Conservation (phyloP, 139 green algal species). For the Auxenochlorella pyrenoidosa region DNA sequence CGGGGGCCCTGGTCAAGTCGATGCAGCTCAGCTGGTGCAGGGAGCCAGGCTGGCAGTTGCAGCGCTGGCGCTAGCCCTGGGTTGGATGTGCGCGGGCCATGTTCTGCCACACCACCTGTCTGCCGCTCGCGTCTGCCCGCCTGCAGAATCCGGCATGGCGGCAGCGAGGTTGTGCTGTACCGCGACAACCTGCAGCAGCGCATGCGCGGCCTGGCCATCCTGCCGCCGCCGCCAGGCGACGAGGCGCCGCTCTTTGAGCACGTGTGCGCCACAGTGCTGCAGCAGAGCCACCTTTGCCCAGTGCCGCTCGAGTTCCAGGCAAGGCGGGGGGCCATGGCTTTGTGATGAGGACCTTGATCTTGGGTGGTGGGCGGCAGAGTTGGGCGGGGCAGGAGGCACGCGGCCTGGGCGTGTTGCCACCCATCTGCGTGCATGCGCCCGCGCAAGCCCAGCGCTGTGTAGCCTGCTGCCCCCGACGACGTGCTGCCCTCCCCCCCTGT, state of each 20-base stretch:
- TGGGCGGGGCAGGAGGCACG: no score
- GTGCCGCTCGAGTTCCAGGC: constrained; percentile 83
- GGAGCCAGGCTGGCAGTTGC: no score
- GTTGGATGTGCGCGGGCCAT: not conserved
- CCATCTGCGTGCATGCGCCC: not conserved
- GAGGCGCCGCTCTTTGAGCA: constrained; percentile 61
- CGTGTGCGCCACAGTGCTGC: constrained; percentile 84
- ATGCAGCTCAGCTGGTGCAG: no score
- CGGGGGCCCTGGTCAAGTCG: no score
- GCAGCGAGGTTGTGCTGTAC: constrained; percentile 78
- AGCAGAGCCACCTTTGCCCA: constrained; percentile 92
- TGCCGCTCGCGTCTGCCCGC: not conserved
- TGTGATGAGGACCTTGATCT: not conserved
- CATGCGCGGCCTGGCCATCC: constrained; percentile 70
- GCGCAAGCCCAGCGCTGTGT: not conserved
- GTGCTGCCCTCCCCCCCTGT: not conserved
- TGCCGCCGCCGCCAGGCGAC: constrained; percentile 49
- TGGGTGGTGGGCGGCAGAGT: no score
- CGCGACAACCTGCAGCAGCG: constrained; percentile 70
- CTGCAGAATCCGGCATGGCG: constrained; percentile 62
- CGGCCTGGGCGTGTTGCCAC: no score
- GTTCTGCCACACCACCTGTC: not conserved
- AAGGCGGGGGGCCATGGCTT: not conserved
- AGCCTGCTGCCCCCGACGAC: not conserved
- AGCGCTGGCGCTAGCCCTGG: not conserved